Evolutionary conservation across 495 filamentous ascomycete species (phyloP).

Genomic region (Tirmania nivea): DNA sequence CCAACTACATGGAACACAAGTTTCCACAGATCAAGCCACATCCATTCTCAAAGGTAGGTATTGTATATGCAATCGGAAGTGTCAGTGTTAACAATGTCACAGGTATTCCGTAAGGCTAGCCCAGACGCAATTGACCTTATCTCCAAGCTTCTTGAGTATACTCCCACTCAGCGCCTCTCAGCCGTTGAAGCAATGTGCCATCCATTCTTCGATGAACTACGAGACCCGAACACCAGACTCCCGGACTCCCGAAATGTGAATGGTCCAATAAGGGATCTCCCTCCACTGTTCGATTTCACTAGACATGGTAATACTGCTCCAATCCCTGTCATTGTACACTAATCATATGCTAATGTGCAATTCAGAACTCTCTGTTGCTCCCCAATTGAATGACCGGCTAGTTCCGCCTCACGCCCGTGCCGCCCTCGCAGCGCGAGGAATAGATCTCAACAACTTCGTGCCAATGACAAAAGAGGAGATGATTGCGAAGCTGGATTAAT

Average conservation of each 20-base stretch:
- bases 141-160: constrained; percentile 83
- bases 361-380: constrained; percentile 82
- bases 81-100: not conserved
- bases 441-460: constrained; percentile 85
- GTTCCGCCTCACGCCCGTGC: constrained; percentile 65
- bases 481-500: constrained; percentile 93
- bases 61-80: not conserved
- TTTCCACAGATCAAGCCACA: constrained; percentile 99
- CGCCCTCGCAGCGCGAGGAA: constrained; percentile 47
- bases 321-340: not conserved
- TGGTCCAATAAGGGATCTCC: constrained; percentile 53
- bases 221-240: constrained; percentile 66
- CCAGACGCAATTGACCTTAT: constrained; percentile 87
- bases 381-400: constrained; percentile 63
- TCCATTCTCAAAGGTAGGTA: constrained; percentile 72
- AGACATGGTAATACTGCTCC: constrained; percentile 51
- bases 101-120: constrained; percentile 92
- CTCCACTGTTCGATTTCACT: constrained; percentile 77
- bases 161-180: constrained; percentile 80
- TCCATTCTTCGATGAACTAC: constrained; percentile 92
- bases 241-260: constrained; percentile 83
- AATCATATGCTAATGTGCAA: not conserved
- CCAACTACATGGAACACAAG: constrained; percentile 99
- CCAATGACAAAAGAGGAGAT: constrained; percentile 84
- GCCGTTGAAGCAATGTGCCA: constrained; percentile 96